phyloP scores from a whole-genome alignment of 2,329 filamentous ascomycete genomes.

The Diaporthe caulivora region DNA sequence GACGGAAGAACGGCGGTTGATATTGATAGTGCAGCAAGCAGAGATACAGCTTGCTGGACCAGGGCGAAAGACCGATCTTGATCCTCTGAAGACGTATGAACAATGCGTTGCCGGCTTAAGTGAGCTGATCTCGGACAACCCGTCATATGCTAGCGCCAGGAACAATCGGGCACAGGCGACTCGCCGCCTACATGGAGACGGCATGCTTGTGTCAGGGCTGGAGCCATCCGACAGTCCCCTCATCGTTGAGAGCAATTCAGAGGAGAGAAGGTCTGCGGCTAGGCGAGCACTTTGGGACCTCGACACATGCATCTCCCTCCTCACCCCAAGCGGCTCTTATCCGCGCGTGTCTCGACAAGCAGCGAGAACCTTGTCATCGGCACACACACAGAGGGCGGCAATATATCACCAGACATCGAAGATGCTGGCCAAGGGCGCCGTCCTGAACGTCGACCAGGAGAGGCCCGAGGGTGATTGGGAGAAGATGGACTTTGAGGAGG shows the following conservation, averaged over 20 bases:
- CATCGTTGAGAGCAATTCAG: conserved; percentile 50
- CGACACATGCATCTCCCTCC: conserved; percentile 68
- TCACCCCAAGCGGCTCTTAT: conserved; percentile 64
- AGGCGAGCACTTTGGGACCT: conserved; percentile 64
- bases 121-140: conserved; percentile 67
- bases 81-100: conserved; percentile 60
- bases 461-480: conserved; percentile 64
- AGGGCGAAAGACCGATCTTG: conserved; percentile 50
- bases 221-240: conserved; percentile 56
- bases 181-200: conserved; percentile 72
- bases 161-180: conserved; percentile 81
- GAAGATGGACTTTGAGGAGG: conserved; percentile 70
- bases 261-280: conserved; percentile 56
- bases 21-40: conserved; percentile 65
- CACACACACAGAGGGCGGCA: conserved; percentile 78
- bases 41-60: conserved; percentile 65
- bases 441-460: conserved; percentile 52
- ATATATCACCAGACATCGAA: conserved; percentile 73
- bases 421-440: conserved; percentile 50
- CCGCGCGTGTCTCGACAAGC: conserved; percentile 72
- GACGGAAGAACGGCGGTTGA: conserved; percentile 64
- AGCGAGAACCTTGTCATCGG: conserved; percentile 75
- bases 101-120: conserved; percentile 63
- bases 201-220: conserved; percentile 61
- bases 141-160: conserved; percentile 77